Evolutionary conservation across 768 basidiomycete genomes (phyloP).

Genomic region (Leccinum pellstonianum): DNA sequence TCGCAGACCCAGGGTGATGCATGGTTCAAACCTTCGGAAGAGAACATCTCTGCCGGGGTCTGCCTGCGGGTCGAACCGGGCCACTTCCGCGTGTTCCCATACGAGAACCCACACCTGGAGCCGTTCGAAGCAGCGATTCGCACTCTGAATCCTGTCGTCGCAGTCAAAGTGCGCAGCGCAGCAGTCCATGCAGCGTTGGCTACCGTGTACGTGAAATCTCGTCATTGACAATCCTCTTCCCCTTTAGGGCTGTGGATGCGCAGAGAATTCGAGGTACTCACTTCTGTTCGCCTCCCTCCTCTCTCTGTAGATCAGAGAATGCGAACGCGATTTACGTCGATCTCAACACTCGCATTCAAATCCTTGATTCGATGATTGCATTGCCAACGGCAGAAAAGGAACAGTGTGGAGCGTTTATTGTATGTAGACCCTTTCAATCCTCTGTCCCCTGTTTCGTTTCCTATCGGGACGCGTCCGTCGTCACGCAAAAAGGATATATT

Average conservation of each 20-base stretch:
- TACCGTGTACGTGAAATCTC: constrained; percentile 51
- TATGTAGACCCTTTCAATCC: constrained; percentile 33
- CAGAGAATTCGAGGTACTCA: neutral
- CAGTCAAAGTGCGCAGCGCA: constrained; percentile 77
- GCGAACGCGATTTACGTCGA: constrained; percentile 68
- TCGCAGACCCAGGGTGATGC: constrained; percentile 75
- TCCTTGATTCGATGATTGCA: constrained; percentile 66
- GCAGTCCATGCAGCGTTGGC: constrained; percentile 77
- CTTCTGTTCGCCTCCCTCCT: neutral
- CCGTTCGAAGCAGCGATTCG: constrained; percentile 82
- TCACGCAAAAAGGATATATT: neutral
- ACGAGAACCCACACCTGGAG: constrained; percentile 75
- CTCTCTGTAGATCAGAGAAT: constrained; percentile 49
- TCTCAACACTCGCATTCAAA: constrained; percentile 81
- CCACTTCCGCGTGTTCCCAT: constrained; percentile 79
- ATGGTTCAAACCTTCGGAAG: constrained; percentile 84
- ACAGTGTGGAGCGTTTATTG: constrained; percentile 86
- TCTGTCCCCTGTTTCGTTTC: neutral
- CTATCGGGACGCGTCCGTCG: neutral
- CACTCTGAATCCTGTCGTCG: constrained; percentile 77
- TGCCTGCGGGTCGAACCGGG: constrained; percentile 69
- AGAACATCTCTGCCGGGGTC: constrained; percentile 78
- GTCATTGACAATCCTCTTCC: neutral
- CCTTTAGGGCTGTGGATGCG: neutral
- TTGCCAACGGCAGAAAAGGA: constrained; percentile 84